phyloP scores from a whole-genome alignment of 1,139 yeast genomes.

The Kurtzmaniella quercitrusa region DNA sequence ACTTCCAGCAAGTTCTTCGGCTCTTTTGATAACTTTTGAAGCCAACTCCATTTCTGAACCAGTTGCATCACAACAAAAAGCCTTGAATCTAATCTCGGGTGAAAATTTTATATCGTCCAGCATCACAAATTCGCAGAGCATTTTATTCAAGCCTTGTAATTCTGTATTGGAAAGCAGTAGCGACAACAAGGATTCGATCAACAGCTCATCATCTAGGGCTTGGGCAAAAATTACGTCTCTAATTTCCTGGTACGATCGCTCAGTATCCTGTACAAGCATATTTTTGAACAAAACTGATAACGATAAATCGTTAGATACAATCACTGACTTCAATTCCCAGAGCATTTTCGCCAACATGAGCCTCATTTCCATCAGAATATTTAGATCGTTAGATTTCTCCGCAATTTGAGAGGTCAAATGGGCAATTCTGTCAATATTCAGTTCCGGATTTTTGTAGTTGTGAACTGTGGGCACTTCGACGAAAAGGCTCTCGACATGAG shows the following conservation, averaged over 20 bases:
- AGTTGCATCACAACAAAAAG: conserved; percentile 7
- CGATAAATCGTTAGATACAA: conserved; percentile 10
- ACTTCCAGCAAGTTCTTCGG: conserved; percentile 3
- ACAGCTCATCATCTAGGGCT: conserved; percentile 22
- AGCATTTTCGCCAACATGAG: conserved; percentile 15
- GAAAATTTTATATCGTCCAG: conserved; percentile 23
- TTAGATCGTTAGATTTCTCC: conserved; percentile 6
- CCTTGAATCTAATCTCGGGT: conserved; percentile 18
- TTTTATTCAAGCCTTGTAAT: conserved; percentile 4
- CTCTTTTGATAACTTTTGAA: conserved; percentile 6
- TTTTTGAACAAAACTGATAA: not conserved
- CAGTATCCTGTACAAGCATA: not conserved
- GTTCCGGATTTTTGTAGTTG: conserved; percentile 30
- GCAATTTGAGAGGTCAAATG: conserved; percentile 12
- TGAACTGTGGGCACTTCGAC: conserved; percentile 31
- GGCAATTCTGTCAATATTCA: conserved; percentile 30
- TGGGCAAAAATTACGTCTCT: conserved; percentile 18
- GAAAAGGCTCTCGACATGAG: conserved; percentile 29
- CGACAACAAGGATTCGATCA: conserved; percentile 18
- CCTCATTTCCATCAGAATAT: not conserved
- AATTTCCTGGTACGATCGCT: conserved; percentile 12
- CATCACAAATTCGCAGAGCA: conserved; percentile 16
- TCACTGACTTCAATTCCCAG: conserved; percentile 22
- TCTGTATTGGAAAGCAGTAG: conserved; percentile 13
- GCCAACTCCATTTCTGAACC: conserved; percentile 10